Conservation (phyloP, 441 rosid genomes). For the Corymbia citriodora region DNA sequence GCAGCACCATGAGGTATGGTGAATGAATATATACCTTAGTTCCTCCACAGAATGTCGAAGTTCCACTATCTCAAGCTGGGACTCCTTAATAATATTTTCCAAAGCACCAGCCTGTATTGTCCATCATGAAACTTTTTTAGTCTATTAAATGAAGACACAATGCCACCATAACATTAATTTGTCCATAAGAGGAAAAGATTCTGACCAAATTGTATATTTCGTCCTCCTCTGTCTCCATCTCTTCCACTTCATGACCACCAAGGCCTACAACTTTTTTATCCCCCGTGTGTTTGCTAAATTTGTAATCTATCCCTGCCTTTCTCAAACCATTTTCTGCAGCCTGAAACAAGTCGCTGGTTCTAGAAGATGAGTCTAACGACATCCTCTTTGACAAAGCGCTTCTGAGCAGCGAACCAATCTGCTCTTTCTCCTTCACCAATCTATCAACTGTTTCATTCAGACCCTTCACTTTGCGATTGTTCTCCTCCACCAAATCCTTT, state of each 20-base stretch:
- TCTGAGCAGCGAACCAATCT: slow-evolving; percentile 74
- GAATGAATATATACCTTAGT: slow-evolving; percentile 54
- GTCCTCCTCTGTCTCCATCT: slow-evolving; percentile 47
- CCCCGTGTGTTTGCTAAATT: slow-evolving; percentile 36
- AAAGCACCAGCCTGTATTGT: slow-evolving; percentile 72
- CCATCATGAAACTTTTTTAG: slow-evolving; percentile 1
- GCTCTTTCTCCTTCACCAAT: slow-evolving; percentile 77
- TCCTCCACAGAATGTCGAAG: slow-evolving; percentile 68
- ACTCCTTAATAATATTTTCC: slow-evolving; percentile 86
- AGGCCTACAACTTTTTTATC: slow-evolving; percentile 25
- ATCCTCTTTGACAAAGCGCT: slow-evolving; percentile 80
- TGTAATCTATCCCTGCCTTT: slow-evolving; percentile 67
- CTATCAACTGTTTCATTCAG: slow-evolving; percentile 62
- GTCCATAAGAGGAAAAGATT: background rate
- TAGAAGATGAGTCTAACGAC: slow-evolving; percentile 43
- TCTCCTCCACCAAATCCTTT: slow-evolving; percentile 53
- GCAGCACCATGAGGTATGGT: slow-evolving; percentile 1
- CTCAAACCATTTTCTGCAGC: slow-evolving; percentile 80
- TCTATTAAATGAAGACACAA: background rate
- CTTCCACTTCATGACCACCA: slow-evolving; percentile 22
- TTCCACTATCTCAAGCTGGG: slow-evolving; percentile 82
- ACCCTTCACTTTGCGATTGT: slow-evolving; percentile 44
- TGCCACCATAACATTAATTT: background rate
- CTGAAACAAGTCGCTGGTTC: slow-evolving; percentile 56
- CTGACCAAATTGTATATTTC: slow-evolving; percentile 79